A percentile compares a stretch with the other conserved stretches of the same genome.
These are phyloP conservation scores for Penicillium odoratum DNA, from an alignment of 495 filamentous ascomycete species.

Conservation along the genomic window DNA sequence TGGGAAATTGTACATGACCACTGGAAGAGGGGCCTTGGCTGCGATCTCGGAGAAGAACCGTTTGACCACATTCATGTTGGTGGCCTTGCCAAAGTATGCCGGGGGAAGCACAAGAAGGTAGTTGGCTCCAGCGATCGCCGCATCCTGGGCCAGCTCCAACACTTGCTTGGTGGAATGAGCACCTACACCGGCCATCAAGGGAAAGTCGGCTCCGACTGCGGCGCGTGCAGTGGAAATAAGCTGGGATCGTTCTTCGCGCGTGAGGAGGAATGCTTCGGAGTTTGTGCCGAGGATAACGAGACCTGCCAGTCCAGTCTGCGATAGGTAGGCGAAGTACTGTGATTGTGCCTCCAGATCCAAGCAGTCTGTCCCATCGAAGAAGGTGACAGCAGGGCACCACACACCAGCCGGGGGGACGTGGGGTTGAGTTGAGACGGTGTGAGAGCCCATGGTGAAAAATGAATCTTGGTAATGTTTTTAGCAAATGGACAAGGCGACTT, in stretches of 20 bases:
- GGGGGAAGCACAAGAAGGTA: conserved; percentile 62
- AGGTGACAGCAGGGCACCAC: conserved; percentile 34
- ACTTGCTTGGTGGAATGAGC: conserved; percentile 66
- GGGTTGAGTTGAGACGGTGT: conserved; percentile 21
- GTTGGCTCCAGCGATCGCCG: conserved; percentile 55
- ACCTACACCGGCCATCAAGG: conserved; percentile 63
- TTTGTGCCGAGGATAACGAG: conserved; percentile 65
- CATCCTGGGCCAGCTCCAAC: conserved; percentile 58
- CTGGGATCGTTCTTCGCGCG: conserved; percentile 56
- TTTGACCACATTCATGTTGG: conserved; percentile 56
- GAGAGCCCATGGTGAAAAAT: conserved; percentile 7
- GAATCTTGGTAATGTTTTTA: too few relatives aligned
- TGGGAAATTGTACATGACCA: conserved; percentile 73
- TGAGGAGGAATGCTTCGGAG: conserved; percentile 65
- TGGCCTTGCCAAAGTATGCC: conserved; percentile 64
- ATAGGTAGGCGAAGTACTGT: conserved; percentile 58
- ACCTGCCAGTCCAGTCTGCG: conserved; percentile 53
- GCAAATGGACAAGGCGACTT: too few relatives aligned
- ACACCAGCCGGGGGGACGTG: conserved; percentile 21
- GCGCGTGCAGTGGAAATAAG: conserved; percentile 54
- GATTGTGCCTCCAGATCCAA: conserved; percentile 50
- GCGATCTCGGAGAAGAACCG: conserved; percentile 63
- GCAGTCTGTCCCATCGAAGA: conserved; percentile 54
- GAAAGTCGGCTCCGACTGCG: conserved; percentile 50
- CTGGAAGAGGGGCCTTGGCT: conserved; percentile 47